Base-by-base conservation (phyloP, 2,329 filamentous ascomycete species). In the Didymella glomerata region DNA sequence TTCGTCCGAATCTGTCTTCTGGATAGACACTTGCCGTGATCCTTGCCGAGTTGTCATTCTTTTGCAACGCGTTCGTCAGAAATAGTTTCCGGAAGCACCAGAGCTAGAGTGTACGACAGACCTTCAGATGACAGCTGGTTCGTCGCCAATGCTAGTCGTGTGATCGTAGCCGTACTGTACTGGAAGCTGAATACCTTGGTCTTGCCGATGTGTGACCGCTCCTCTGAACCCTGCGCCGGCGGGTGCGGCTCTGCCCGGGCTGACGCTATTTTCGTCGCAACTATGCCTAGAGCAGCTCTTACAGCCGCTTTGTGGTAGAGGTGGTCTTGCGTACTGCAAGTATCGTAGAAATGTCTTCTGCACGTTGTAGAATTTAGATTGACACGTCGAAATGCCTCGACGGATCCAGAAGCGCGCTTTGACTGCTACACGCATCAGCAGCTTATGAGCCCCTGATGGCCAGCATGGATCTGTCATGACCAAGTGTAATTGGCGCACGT, bases 171-270 rank as follows among this genome's bases (percentile, higher is more conserved):
- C 4, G 9, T n/a, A 22, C 4, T 4, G 24, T 25, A 34, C 28
- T 36, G 6, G n/a, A 48, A 11, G 40, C 9, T 34, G 47, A 32
- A 57, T 28, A 48, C 30, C 24, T 54, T 30, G 45, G 54, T 46
- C 32, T n/a, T 41, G 45, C 56, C 56, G 50, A 54, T 28, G 25
- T 48, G 36, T 32, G 8, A 44, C 49, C 49, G 55, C 48, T 20
- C 20, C 13, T 44, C n/a, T 36, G 30, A 32, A 47, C 54, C 48
- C 48, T 57, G 48, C 45, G 49, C 18, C 48, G 48, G 48, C 9
- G 16, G 47, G 42, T 48, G 44, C 55, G 55, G 55, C 44, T 50
- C 56, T 47, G 46, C 40, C 50, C 56, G 49, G n/a, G 22, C 14
- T 45, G 20, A 40, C 34, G 50, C 46, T 54, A 54, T 59, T 59